phyloP scores from a whole-genome alignment of 108 stramenopile genomes.

The Nannochloropsis gaditana region DNA sequence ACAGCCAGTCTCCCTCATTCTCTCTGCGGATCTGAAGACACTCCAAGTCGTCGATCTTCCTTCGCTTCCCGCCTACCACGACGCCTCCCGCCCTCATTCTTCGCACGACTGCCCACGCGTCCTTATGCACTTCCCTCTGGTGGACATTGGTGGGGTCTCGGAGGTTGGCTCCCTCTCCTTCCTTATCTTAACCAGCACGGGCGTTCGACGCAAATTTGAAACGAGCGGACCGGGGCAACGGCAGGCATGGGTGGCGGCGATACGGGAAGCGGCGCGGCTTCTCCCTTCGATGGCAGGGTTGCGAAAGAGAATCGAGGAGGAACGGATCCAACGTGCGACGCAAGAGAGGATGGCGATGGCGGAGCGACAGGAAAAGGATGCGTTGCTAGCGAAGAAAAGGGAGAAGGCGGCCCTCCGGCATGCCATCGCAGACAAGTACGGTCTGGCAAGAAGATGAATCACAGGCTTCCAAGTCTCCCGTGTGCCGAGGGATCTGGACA shows the following conservation, averaged over 20 bases:
- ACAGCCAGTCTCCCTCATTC: neutral
- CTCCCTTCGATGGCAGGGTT: neutral
- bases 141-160: neutral
- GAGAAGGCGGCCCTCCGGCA: neutral
- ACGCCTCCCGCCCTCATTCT: neutral
- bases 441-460: neutral
- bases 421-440: neutral
- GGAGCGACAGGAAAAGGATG: neutral
- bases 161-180: neutral
- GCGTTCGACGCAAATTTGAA: neutral
- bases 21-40: neutral
- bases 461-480: too few relatives aligned
- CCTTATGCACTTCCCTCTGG: neutral
- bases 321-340: neutral
- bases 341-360: constrained; percentile 2
- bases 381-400: constrained; percentile 17
- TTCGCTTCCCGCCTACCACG: neutral
- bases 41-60: constrained; percentile 6
- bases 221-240: constrained; percentile 10
- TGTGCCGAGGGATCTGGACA: too few relatives aligned
- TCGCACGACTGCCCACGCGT: neutral
- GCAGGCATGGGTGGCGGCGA: neutral
- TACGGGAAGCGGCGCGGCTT: neutral
- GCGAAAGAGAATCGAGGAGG: neutral
- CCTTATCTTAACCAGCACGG: neutral